Base-by-base conservation (phyloP, 345 rosid species). In the Brassica nigra region DNA sequence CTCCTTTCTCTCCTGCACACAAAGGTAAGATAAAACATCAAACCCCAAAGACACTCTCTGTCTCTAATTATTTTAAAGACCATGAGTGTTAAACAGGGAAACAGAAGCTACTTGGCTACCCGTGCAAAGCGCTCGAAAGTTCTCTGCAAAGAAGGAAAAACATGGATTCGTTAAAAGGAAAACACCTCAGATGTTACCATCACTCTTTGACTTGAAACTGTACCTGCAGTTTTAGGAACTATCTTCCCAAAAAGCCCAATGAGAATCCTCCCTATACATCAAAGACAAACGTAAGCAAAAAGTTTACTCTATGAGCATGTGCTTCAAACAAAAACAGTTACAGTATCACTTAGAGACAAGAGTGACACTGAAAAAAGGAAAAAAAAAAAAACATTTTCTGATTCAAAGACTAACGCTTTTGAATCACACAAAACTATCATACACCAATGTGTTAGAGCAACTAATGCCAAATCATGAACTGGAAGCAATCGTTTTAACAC, bases 61-160 rank as follows among this genome's bases (percentile, higher is more conserved):
- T 15, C 33, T 4, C 44, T 44, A 1, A 66, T 14, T 1, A 31
- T 6, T 34, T 27, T 12, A 12, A 74, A 74, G 70, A 52, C 64
- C 34, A 80, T 1, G 29, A 68, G 62, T 54, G 42, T 68, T 20
- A 36, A 18, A 54, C 31, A 58, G 62, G 63, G 78, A 62, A 64
- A 77, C 84, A 84, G 81, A 81, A 85, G 90, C 86, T 81, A 86
- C 88, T 80, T 85, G 88, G 78, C 81, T 87, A 95, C 99, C 99
- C 18, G 97, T 95, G 86, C 99, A 95, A 84, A 95, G 87, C 30
- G 97, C 95, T 76, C 98, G 93, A 77, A 95, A 95, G 79, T 95
- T 95, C 86, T 95, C 98, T 95, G 98, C 89, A 8, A 20, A 71
- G 0, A 23, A 33, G 3, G 10, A 8, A 6, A 54, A 59, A 79